These are phyloP conservation scores for Trichoderma polysporum DNA, from an alignment of 2,329 filamentous ascomycete species.

Conservation along the genomic window DNA sequence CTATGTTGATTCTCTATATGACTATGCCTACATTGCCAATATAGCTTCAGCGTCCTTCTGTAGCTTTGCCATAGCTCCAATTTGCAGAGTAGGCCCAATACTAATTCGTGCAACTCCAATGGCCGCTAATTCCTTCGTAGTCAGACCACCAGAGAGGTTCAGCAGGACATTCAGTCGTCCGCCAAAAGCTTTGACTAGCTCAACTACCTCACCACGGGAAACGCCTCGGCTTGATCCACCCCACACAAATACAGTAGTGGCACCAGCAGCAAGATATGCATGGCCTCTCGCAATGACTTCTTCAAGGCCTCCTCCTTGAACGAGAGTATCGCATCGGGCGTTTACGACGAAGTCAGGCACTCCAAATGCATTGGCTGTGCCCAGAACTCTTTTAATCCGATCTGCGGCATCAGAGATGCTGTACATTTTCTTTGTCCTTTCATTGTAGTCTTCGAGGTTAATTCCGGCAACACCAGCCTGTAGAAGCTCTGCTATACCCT, in stretches of 20 bases:
- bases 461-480: conserved; percentile 3
- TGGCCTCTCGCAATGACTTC: conserved; percentile 4
- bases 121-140: background rate
- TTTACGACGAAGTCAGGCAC: conserved; percentile 15
- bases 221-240: conserved; percentile 1
- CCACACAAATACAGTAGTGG: conserved; percentile 13
- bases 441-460: conserved; percentile 12
- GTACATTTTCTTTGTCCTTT: conserved; percentile 1
- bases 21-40: background rate
- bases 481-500: background rate
- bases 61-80: conserved; percentile 5
- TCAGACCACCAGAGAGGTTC: conserved; percentile 3
- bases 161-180: conserved; percentile 7
- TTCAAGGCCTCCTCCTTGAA: background rate
- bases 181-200: conserved; percentile 9
- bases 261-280: conserved; percentile 8
- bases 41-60: conserved; percentile 6
- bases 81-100: conserved; percentile 6
- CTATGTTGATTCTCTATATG: background rate
- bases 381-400: background rate
- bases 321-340: background rate
- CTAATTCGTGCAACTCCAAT: conserved; percentile 12
- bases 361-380: background rate
- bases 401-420: background rate
- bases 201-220: background rate